Evolutionary conservation across 495 filamentous ascomycete genomes (phyloP), one percentile per base, ranked within the genome.

Genomic region (Penicillium coprophilum): DNA sequence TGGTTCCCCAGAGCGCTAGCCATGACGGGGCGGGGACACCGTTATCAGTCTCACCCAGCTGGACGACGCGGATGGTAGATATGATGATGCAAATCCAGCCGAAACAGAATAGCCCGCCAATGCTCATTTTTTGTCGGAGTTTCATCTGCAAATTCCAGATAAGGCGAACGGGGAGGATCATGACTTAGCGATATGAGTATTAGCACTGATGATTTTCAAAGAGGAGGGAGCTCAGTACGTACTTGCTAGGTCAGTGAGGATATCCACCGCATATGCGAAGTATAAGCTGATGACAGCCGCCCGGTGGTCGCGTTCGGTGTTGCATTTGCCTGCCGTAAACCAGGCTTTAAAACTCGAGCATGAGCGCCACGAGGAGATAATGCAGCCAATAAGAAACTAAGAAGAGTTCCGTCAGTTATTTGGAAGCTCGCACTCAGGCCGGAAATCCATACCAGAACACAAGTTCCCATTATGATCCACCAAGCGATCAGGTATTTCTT

Each of bases 21-120:
- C 66, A 69, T 10, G 66, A 57, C n/a, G 60, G 54, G 15, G 56
- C 50, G 0, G 64, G 63, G 8, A 44, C 55, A 11, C 59, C 62
- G 15, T 56, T 48, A 1, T 41, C 39, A 17, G 47, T 40, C 2
- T 52, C 46, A 10, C 70, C 66, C 8, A 72, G 62, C 19, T 72
- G 57, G 11, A 75, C 62, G 19, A 74, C 77, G 13, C 80, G 77
- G 55, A 82, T 74, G 57, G 77, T 71, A 34, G 80, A 71, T 41
- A 83, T 75, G 15, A 72, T 53, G 38, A 83, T 80, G 66, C 80
- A 80, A 56, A 82, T 61, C 48, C 80, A 73, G 48, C 78, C 71
- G 11, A 81, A 66, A 44, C 74, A 73, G 60, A 83, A 83, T 12
- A 82, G 62, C 17, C 66, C 71, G 11, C 72, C 72, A 36, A 83